Evolutionary conservation across 2,329 filamentous ascomycete genomes (phyloP).

Genomic region (Penicillium aurantiogriseum): DNA sequence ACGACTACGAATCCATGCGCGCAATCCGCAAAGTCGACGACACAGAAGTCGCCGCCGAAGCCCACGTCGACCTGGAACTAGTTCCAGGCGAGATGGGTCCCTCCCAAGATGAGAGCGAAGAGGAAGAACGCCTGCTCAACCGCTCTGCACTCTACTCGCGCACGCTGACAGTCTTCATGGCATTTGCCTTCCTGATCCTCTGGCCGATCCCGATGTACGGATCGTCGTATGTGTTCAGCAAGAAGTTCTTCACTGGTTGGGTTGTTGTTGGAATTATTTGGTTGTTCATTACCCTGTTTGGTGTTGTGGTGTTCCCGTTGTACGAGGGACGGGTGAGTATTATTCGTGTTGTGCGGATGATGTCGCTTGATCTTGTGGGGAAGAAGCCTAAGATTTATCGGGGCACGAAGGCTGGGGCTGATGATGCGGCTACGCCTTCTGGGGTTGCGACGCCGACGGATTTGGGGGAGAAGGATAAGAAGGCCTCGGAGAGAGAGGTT

Average conservation of each 20-base stretch:
- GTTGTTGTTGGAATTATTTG: slow-evolving; percentile 74
- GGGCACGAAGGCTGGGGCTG: slow-evolving; percentile 33
- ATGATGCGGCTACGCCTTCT: slow-evolving; percentile 44
- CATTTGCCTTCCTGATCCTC: slow-evolving; percentile 70
- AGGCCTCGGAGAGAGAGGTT: slow-evolving; percentile 10
- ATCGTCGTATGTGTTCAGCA: slow-evolving; percentile 74
- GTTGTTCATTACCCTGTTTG: slow-evolving; percentile 70
- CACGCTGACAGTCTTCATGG: slow-evolving; percentile 61
- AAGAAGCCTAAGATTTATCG: slow-evolving; percentile 35
- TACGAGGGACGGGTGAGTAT: slow-evolving; percentile 74
- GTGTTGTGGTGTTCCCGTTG: slow-evolving; percentile 77
- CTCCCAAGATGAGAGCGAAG: slow-evolving; percentile 40
- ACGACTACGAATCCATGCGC: slow-evolving; percentile 84
- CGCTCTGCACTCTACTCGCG: slow-evolving; percentile 56
- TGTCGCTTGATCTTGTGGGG: slow-evolving; percentile 59
- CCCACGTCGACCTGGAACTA: slow-evolving; percentile 65
- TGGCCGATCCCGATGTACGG: slow-evolving; percentile 96
- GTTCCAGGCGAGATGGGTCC: slow-evolving; percentile 52
- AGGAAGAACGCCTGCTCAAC: slow-evolving; percentile 52
- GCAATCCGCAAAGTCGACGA: slow-evolving; percentile 77
- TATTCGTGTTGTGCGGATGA: slow-evolving; percentile 58
- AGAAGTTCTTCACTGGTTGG: slow-evolving; percentile 81
- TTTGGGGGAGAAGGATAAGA: slow-evolving; percentile 34
- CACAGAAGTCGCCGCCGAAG: slow-evolving; percentile 63
- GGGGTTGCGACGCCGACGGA: slow-evolving; percentile 51